Percentiles rank a stretch among this genome's conserved stretches.
Evolutionary conservation across 2,329 filamentous ascomycete genomes (phyloP).

Genomic region (Mycosphaerella arachidis): DNA sequence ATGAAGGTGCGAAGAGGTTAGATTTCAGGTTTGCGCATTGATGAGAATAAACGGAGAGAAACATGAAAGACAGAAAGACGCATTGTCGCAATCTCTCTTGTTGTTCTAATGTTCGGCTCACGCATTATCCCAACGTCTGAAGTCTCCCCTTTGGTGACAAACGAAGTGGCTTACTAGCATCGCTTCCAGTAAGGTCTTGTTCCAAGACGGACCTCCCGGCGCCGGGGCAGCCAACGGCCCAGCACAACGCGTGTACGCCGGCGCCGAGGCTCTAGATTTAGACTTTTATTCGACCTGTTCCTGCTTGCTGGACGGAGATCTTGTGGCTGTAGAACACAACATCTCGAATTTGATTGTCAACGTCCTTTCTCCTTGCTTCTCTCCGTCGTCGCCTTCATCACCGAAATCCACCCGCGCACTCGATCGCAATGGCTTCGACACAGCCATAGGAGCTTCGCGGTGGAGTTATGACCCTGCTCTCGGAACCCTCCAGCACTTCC

Average conservation of each 20-base stretch:
- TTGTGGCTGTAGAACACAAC: not conserved
- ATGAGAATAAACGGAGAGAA: not conserved
- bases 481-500: not conserved
- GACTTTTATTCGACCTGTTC: not conserved
- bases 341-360: not conserved
- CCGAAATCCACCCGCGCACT: not conserved
- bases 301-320: not conserved
- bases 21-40: conserved; percentile 34
- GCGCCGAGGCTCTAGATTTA: not conserved
- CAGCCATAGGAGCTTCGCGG: not conserved
- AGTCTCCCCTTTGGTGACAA: not conserved
- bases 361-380: not conserved
- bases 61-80: too few relatives aligned
- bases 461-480: not conserved
- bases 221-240: not conserved
- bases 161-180: not conserved
- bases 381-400: not conserved
- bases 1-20: conserved; percentile 36
- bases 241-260: not conserved
- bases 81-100: not conserved
- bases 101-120: too few relatives aligned
- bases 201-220: not conserved
- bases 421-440: not conserved
- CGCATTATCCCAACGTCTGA: not conserved
- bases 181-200: not conserved